These are phyloP conservation scores for Citrullus amarus DNA, from an alignment of 306 rosid genomes.

Conservation along the genomic window DNA sequence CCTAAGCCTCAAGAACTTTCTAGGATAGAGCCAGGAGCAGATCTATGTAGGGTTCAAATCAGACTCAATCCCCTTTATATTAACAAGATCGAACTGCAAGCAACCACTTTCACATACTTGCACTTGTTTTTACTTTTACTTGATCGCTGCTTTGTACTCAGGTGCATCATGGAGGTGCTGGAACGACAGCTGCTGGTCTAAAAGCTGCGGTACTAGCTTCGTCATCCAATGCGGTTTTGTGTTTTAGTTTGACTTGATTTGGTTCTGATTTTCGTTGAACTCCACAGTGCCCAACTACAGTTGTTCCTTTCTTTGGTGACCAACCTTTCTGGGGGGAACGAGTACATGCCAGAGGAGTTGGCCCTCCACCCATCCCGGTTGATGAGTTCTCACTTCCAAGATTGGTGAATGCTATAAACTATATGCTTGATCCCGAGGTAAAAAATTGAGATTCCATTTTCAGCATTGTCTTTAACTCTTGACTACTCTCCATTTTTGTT, in stretches of 20 bases:
- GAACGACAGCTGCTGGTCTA: constrained; percentile 99
- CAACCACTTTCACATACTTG: neutral
- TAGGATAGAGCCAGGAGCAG: neutral
- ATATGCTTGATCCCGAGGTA: constrained; percentile 90
- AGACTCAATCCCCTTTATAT: neutral
- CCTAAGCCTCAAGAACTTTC: neutral
- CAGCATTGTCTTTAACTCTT: neutral
- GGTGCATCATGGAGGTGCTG: constrained; percentile 99
- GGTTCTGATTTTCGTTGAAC: neutral
- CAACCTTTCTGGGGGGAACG: constrained; percentile 99
- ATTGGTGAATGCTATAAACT: constrained; percentile 57
- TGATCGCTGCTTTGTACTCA: constrained; percentile 9
- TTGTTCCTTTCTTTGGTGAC: constrained; percentile 94
- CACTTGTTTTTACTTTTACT: neutral
- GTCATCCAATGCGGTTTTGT: neutral
- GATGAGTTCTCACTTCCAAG: constrained; percentile 87
- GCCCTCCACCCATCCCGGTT: constrained; percentile 84
- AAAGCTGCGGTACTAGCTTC: constrained; percentile 70
- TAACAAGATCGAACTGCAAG: neutral
- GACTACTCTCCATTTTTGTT: neutral
- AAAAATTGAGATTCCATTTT: neutral
- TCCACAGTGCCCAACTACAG: constrained; percentile 80
- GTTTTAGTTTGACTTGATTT: neutral
- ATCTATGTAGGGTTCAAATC: neutral
- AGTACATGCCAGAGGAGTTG: constrained; percentile 86